Evolutionary conservation across 495 filamentous ascomycete species (phyloP).

Genomic region (Sporormia fimetaria): DNA sequence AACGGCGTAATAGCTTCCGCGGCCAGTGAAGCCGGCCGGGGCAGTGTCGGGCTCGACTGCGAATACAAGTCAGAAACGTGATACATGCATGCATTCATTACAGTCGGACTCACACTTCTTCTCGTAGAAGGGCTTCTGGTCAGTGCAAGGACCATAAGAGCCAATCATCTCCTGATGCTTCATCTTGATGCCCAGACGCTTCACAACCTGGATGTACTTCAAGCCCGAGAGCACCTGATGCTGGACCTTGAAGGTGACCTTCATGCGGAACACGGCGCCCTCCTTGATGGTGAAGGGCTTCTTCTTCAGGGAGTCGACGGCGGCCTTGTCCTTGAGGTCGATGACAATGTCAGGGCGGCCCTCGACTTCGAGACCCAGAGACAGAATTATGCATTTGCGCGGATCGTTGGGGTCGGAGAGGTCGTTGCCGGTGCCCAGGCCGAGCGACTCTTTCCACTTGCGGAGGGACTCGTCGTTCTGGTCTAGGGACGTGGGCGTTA

Average conservation of each 20-base stretch:
- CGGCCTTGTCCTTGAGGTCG: slow-evolving; percentile 55
- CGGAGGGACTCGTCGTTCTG: slow-evolving; percentile 81
- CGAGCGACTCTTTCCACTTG: slow-evolving; percentile 93
- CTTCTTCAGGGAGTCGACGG: slow-evolving; percentile 61
- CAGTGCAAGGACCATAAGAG: slow-evolving; percentile 81
- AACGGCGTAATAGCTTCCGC: slow-evolving; percentile 73
- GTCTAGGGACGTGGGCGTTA: slow-evolving; percentile 33
- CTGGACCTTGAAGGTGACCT: slow-evolving; percentile 84
- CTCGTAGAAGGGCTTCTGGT: slow-evolving; percentile 66
- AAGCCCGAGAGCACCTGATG: slow-evolving; percentile 88
- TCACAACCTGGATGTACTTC: slow-evolving; percentile 88
- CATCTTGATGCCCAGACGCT: slow-evolving; percentile 70
- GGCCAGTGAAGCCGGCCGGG: slow-evolving; percentile 74
- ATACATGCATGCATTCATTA: background rate
- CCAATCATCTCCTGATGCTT: slow-evolving; percentile 97
- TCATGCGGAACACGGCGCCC: slow-evolving; percentile 83
- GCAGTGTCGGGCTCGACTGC: slow-evolving; percentile 82
- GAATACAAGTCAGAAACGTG: background rate
- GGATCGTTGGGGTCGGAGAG: slow-evolving; percentile 58
- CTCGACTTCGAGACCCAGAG: slow-evolving; percentile 66
- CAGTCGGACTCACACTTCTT: slow-evolving; percentile 75
- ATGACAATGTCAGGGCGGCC: slow-evolving; percentile 76
- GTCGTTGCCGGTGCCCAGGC: slow-evolving; percentile 49
- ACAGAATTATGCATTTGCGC: slow-evolving; percentile 77
- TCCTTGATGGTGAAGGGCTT: slow-evolving; percentile 97